Conservation (phyloP, 1,139 yeast genomes). For the Protomyces inundatus region DNA sequence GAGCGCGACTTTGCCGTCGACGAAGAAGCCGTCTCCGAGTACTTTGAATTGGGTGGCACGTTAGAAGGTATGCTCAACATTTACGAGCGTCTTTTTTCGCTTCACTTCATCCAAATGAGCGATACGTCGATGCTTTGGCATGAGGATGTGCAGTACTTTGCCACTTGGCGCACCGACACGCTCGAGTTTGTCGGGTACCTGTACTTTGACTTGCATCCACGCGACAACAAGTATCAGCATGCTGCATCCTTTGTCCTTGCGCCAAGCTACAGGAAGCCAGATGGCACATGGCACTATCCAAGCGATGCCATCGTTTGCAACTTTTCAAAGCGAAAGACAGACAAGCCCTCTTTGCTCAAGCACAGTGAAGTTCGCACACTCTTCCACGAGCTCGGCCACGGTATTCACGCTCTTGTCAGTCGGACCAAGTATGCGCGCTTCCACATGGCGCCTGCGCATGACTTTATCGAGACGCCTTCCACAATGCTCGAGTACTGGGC, state of each 20-base stretch:
- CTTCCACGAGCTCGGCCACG: slow-evolving; percentile 89
- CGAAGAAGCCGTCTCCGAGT: slow-evolving; percentile 64
- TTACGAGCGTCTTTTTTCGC: slow-evolving; percentile 61
- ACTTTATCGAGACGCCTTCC: slow-evolving; percentile 85
- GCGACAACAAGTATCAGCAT: slow-evolving; percentile 80
- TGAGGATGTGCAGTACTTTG: slow-evolving; percentile 66
- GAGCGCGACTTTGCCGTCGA: slow-evolving; percentile 69
- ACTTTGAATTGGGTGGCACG: slow-evolving; percentile 68
- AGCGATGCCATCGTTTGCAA: slow-evolving; percentile 78
- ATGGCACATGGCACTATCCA: slow-evolving; percentile 55
- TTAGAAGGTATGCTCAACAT: slow-evolving; percentile 62
- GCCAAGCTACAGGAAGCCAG: slow-evolving; percentile 53
- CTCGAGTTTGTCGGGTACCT: slow-evolving; percentile 73
- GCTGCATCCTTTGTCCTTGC: slow-evolving; percentile 74
- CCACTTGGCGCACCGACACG: slow-evolving; percentile 63
- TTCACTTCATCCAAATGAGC: slow-evolving; percentile 56
- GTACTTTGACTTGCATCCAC: slow-evolving; percentile 75
- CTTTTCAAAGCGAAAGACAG: slow-evolving; percentile 67
- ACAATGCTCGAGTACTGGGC: slow-evolving; percentile 88
- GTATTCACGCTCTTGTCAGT: slow-evolving; percentile 72
- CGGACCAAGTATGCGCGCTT: slow-evolving; percentile 59
- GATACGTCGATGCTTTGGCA: slow-evolving; percentile 53
- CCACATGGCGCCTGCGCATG: slow-evolving; percentile 73
- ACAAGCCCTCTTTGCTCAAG: slow-evolving; percentile 68
- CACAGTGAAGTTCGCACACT: slow-evolving; percentile 77